Percentiles rank a stretch among this genome's conserved stretches.
phyloP scores from a whole-genome alignment of 352 stramenopile genomes.

The Globisporangium sylvaticum region DNA sequence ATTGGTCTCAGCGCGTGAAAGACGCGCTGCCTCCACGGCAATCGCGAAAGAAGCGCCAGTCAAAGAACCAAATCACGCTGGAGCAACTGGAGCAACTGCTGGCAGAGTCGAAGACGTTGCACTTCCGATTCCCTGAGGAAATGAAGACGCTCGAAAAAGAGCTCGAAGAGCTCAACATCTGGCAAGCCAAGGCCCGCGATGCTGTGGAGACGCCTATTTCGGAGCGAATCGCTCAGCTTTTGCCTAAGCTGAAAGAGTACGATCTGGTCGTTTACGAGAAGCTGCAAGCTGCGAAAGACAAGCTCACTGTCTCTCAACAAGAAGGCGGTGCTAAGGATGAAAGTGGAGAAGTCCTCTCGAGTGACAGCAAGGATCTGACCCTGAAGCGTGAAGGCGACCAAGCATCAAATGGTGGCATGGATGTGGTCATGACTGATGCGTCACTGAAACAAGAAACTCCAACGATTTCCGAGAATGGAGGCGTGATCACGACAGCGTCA shows the following conservation, averaged over 20 bases:
- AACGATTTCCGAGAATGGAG: neutral
- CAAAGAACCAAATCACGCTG: slow-evolving; percentile 57
- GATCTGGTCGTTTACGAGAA: slow-evolving; percentile 62
- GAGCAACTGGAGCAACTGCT: slow-evolving; percentile 53
- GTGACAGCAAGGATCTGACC: neutral
- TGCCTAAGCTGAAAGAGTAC: slow-evolving; percentile 49
- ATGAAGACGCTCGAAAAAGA: slow-evolving; percentile 71
- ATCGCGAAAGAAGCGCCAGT: slow-evolving; percentile 73
- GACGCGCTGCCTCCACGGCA: slow-evolving; percentile 73
- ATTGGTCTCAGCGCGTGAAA: slow-evolving; percentile 65
- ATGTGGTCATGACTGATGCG: neutral
- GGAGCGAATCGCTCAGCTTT: slow-evolving; percentile 31
- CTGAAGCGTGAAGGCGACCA: slow-evolving; percentile 6
- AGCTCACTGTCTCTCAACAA: slow-evolving; percentile 16
- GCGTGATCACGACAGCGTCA: neutral
- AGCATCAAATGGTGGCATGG: neutral
- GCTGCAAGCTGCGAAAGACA: slow-evolving; percentile 47
- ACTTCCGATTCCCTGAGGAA: slow-evolving; percentile 78
- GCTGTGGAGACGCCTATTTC: slow-evolving; percentile 39
- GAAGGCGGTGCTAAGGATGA: slow-evolving; percentile 1
- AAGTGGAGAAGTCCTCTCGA: neutral
- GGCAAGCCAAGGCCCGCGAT: slow-evolving; percentile 59
- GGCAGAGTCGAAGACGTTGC: slow-evolving; percentile 48
- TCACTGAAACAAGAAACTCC: neutral
- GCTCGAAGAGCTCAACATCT: slow-evolving; percentile 54